Evolutionary conservation across 2,329 filamentous ascomycete genomes (phyloP).

Genomic region (Colletotrichum lindemuthianum): DNA sequence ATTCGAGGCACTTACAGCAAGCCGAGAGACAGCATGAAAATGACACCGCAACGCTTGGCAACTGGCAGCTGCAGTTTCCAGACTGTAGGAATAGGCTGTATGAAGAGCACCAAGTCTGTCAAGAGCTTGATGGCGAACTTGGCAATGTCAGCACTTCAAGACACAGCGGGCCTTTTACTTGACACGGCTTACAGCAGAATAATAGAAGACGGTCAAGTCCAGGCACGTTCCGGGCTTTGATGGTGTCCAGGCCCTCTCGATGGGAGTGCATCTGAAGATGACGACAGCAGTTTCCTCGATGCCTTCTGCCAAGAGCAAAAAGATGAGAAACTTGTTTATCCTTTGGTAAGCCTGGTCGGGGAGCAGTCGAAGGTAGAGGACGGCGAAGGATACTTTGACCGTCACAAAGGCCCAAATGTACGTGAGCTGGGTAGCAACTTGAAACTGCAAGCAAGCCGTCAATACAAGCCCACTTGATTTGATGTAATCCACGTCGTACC

Average conservation of each 20-base stretch:
- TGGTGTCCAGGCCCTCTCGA: conserved; percentile 35
- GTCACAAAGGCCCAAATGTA: conserved; percentile 37
- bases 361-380: conserved; percentile 34
- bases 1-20: conserved; percentile 37
- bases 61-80: conserved; percentile 47
- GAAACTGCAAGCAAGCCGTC: conserved; percentile 9
- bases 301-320: conserved; percentile 32
- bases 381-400: conserved; percentile 35
- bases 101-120: conserved; percentile 49
- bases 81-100: conserved; percentile 51
- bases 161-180: not conserved
- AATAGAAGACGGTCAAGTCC: conserved; percentile 43
- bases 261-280: conserved; percentile 35
- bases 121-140: conserved; percentile 48
- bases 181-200: conserved; percentile 19
- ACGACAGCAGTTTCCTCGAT: conserved; percentile 34
- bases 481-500: not conserved
- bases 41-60: conserved; percentile 42
- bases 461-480: not conserved
- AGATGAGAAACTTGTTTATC: conserved; percentile 33
- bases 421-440: conserved; percentile 36
- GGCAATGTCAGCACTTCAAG: not conserved
- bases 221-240: conserved; percentile 31
- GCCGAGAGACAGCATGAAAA: conserved; percentile 43
- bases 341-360: conserved; percentile 30